These are phyloP conservation scores for Plasmodium sp. DNA, from an alignment of 169 alveolate species.

Conservation along the genomic window DNA sequence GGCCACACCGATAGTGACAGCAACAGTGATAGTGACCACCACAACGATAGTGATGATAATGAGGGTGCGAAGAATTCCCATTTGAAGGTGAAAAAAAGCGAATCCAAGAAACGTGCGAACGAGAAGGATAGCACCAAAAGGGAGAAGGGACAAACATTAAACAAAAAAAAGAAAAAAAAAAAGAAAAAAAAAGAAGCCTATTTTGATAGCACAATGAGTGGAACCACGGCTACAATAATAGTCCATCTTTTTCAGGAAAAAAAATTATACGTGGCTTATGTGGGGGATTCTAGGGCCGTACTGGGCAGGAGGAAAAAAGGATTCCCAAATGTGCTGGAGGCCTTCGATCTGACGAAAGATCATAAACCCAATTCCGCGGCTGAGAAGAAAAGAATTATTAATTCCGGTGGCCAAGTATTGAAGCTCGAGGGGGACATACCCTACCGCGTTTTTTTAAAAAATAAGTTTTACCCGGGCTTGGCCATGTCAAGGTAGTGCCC, in stretches of 20 bases:
- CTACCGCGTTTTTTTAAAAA: slow-evolving; percentile 87
- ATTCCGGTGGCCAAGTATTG: slow-evolving; percentile 90
- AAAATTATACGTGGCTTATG: slow-evolving; percentile 86
- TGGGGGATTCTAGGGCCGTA: slow-evolving; percentile 90
- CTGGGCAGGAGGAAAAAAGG: slow-evolving; percentile 83
- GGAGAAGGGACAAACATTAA: slow-evolving; percentile 16
- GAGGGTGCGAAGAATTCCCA: neutral
- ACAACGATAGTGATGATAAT: slow-evolving; percentile 15
- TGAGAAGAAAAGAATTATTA: slow-evolving; percentile 87
- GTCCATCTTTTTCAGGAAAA: slow-evolving; percentile 75
- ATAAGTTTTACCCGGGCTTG: slow-evolving; percentile 89
- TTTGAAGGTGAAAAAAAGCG: neutral
- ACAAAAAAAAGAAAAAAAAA: slow-evolving; percentile 25
- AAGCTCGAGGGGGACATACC: slow-evolving; percentile 86
- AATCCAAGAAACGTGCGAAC: neutral
- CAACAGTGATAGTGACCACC: neutral
- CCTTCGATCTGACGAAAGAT: slow-evolving; percentile 84
- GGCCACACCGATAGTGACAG: slow-evolving; percentile 1
- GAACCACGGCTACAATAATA: slow-evolving; percentile 85
- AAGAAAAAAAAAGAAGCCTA: slow-evolving; percentile 49
- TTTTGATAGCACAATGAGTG: slow-evolving; percentile 86
- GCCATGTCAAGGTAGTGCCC: slow-evolving; percentile 85
- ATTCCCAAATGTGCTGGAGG: slow-evolving; percentile 75
- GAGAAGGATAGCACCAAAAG: neutral
- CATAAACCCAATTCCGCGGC: slow-evolving; percentile 86